Base-by-base conservation (phyloP, 2,329 filamentous ascomycete genomes). In the Chaetoscypha palmicola region DNA sequence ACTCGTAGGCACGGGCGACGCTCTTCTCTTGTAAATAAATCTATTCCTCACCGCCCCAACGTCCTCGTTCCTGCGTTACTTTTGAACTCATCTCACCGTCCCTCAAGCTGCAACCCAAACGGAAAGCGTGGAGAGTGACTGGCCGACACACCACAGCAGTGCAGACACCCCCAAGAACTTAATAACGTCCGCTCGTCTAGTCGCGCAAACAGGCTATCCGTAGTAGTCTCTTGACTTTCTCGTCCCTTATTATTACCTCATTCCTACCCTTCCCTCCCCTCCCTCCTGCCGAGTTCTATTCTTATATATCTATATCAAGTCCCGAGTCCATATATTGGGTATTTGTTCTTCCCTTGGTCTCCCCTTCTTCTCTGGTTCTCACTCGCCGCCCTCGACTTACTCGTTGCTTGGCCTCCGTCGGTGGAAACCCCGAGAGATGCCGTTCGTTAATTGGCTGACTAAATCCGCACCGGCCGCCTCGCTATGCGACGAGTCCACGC, bases 81-180 rank as follows among this genome's bases (percentile, higher is more conserved):
- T 22, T 21, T 31, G 8, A 34, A n/a, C 19, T 32, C 39, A 46
- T 40, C 41, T 47, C 45, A 47, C 45, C 36, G 40, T 47, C 21
- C 35, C 32, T n/a, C 28, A 21, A 12, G 20, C 39, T 17, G 20
- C 28, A 37, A 30, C 16, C 39, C 19, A 36, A 17, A n/a, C n/a
- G n/a, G n/a, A n/a, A 9, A 38, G 21, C 36, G 38, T 41, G 26
- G 23, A 41, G 45, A 38, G 26, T 14, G 32, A 20, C 16, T 39
- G 20, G 12, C 42, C 35, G 28, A 39, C 30, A 39, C 42, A 45
- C 28, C 42, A 33, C 35, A 23, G 26, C 26, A 14, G 10, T 10
- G 16, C 34, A 3, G 11, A 20, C 24, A 33, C 22, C 30, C 35
- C 28, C 41, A 19, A 43, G 34, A 17, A 31, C 35, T 14, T 38